Base-by-base conservation (phyloP, 768 basidiomycete genomes). In the Leccinum variicolor region DNA sequence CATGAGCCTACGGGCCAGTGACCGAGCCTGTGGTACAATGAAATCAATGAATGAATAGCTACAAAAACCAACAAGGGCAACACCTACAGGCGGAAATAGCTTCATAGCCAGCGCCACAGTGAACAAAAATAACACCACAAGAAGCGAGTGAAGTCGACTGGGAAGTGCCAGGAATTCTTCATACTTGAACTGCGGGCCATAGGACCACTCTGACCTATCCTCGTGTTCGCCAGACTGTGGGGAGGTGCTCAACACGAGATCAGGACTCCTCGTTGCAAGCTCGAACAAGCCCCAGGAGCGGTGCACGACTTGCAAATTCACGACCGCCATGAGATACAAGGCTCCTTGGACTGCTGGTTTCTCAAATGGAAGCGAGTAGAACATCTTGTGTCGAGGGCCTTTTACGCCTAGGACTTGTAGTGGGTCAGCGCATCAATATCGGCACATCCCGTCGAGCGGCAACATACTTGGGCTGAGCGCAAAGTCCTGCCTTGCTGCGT, bases 171-270 rank as follows among this genome's bases (percentile, higher is more conserved):
- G 19, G 56, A 89, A 88, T 70, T 95, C 93, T 52, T 85, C 84
- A 69, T 94, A 96, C 47, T 75, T 75, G 77, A 97, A 93, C 3
- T 80, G 66, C 0, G 83, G 75, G 6, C 91, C 94, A 65, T 95
- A 94, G 14, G 70, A 51, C 2, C 67, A 56, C 33, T 54, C 60
- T 43, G 60, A 53, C 25, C 64, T 46, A 11, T 70, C 55, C 57
- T 64, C 53, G 34, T 54, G 58, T 61, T 55, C 52, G 31, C 19
- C 69, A 60, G 55, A 68, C 60, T 48, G 67, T 41, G 13, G 15
- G 52, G 57, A 51, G 6, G 56, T 26, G 9, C 31, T 29, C 14
- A 71, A 26, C 41, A 61, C 62, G 26, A 69, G 56, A 11, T 31
- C 55, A 17, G 61, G 61, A 51, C 51, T 63, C 56, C 64, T 64